These are phyloP conservation scores for Nemania sp. DNA, from an alignment of 2,329 filamentous ascomycete genomes.

Conservation along the genomic window DNA sequence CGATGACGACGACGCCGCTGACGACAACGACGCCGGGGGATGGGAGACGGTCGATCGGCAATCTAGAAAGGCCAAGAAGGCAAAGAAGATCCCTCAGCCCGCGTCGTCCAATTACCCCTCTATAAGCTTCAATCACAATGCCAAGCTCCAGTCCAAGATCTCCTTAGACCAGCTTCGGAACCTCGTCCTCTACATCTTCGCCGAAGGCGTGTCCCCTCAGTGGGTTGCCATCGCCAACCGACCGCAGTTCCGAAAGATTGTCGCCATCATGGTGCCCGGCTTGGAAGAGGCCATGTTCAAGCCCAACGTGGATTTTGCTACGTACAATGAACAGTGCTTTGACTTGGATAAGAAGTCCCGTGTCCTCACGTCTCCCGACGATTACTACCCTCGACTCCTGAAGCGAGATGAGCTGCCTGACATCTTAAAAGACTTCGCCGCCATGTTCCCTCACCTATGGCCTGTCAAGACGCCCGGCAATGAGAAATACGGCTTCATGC, in stretches of 20 bases:
- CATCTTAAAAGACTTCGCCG: conserved; percentile 68
- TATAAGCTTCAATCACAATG: conserved; percentile 61
- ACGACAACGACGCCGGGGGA: conserved; percentile 41
- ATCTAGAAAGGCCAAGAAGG: conserved; percentile 55
- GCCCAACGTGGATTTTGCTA: conserved; percentile 55
- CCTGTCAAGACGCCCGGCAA: conserved; percentile 87
- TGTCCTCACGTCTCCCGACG: conserved; percentile 55
- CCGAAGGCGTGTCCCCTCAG: conserved; percentile 66
- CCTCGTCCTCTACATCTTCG: conserved; percentile 68
- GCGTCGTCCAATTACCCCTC: conserved; percentile 62
- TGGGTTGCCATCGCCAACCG: conserved; percentile 68
- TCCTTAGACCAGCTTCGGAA: conserved; percentile 66
- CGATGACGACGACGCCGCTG: conserved; percentile 43
- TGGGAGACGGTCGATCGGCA: conserved; percentile 60
- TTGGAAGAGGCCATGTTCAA: conserved; percentile 90
- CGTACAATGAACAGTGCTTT: conserved; percentile 47
- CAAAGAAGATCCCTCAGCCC: conserved; percentile 63
- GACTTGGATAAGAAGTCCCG: conserved; percentile 42
- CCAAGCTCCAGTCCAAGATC: conserved; percentile 64
- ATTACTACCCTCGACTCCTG: conserved; percentile 62
- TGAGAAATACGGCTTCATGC: conserved; percentile 76
- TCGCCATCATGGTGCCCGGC: conserved; percentile 89
- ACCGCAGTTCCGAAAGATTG: conserved; percentile 74
- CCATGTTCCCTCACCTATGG: conserved; percentile 89
- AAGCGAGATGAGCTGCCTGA: conserved; percentile 56